These are phyloP conservation scores for Gracilariopsis chorda DNA, from an alignment of 23 red algal species.

Conservation along the genomic window DNA sequence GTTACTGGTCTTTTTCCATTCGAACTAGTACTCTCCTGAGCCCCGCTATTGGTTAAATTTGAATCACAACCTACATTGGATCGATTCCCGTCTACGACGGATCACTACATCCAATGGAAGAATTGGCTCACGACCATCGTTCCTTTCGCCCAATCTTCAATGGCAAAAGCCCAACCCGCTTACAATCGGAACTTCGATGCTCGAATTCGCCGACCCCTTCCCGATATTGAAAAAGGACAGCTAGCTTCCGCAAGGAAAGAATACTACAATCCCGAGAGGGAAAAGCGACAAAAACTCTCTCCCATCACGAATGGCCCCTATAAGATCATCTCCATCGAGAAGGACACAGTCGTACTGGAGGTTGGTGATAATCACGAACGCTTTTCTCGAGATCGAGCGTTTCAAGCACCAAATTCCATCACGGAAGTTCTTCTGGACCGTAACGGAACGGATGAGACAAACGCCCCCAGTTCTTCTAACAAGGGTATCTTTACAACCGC, in stretches of 20 bases:
- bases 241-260: neutral
- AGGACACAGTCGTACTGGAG: neutral
- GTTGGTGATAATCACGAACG: neutral
- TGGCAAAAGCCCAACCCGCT: neutral
- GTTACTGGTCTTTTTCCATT: too few relatives aligned
- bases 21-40: too few relatives aligned
- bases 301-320: conserved; percentile 9
- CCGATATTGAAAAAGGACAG: neutral
- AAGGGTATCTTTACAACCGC: too few relatives aligned
- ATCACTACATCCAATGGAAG: neutral
- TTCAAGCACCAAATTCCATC: neutral
- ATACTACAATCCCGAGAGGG: neutral
- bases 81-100: too few relatives aligned
- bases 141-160: neutral
- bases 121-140: neutral
- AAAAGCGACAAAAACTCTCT: neutral
- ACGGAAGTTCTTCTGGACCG: neutral
- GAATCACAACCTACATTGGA: too few relatives aligned
- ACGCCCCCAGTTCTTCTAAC: too few relatives aligned
- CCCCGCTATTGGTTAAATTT: too few relatives aligned
- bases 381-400: neutral
- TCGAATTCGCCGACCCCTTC: neutral
- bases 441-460: neutral
- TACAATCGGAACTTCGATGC: neutral
- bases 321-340: neutral